Conservation (phyloP, 768 basidiomycete species). For the Panaeolus cyanescens region DNA sequence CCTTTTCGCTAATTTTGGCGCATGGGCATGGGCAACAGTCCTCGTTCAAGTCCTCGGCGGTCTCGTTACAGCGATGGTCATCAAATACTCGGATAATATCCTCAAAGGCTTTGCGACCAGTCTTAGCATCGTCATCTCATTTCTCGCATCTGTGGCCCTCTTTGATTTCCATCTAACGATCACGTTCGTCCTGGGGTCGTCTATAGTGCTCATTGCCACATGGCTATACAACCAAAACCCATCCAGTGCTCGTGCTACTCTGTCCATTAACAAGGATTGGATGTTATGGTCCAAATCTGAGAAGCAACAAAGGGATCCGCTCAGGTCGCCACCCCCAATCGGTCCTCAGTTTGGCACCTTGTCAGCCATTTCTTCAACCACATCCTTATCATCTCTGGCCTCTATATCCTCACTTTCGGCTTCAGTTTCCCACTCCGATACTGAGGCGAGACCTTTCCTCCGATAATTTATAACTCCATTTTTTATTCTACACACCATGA, state of each 20-base stretch:
- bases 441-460: slow-evolving; percentile 15
- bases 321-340: slow-evolving; percentile 19
- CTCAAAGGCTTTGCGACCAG: slow-evolving; percentile 95
- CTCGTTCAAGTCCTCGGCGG: slow-evolving; percentile 90
- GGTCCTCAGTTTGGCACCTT: slow-evolving; percentile 19
- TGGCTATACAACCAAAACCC: slow-evolving; percentile 87
- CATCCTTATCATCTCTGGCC: slow-evolving; percentile 29
- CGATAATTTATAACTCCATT: too few relatives aligned
- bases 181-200: slow-evolving; percentile 83
- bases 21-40: slow-evolving; percentile 92
- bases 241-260: slow-evolving; percentile 19
- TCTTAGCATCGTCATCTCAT: slow-evolving; percentile 92
- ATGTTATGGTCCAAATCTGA: slow-evolving; percentile 27
- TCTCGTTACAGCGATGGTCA: slow-evolving; percentile 88
- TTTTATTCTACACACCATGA: too few relatives aligned
- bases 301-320: slow-evolving; percentile 19
- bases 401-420: slow-evolving; percentile 23
- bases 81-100: slow-evolving; percentile 92
- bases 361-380: slow-evolving; percentile 31
- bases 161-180: slow-evolving; percentile 89
- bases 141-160: slow-evolving; percentile 86
- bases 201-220: slow-evolving; percentile 83
- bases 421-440: slow-evolving; percentile 23
- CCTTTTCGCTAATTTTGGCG: slow-evolving; percentile 84
- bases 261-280: slow-evolving; percentile 17